Conservation (phyloP, 2,329 filamentous ascomycete genomes). For the Cladophialophora yegresii region DNA sequence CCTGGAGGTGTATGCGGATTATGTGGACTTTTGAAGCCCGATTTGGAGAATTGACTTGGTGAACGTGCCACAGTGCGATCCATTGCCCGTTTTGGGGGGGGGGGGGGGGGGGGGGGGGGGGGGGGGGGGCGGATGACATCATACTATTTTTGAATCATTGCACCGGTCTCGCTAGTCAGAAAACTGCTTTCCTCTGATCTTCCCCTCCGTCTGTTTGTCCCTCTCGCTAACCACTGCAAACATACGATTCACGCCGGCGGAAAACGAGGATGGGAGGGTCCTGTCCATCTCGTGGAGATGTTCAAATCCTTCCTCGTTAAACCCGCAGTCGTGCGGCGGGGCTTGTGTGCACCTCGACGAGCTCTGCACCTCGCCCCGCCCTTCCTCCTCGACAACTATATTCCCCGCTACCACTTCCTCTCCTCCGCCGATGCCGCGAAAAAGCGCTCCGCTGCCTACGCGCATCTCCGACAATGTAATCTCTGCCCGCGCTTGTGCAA, state of each 20-base stretch:
- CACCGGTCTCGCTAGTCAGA: not conserved
- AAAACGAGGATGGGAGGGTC: constrained; percentile 1
- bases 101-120: too few species aligned
- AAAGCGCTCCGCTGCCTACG: constrained; percentile 73
- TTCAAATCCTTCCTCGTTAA: constrained; percentile 29
- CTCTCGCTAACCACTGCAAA: not conserved
- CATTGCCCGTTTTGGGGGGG: not conserved
- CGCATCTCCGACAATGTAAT: constrained; percentile 76
- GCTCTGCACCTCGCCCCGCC: constrained; percentile 58
- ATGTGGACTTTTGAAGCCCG: constrained; percentile 7
- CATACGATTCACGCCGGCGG: not conserved
- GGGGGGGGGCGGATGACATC: too few species aligned
- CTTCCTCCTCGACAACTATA: constrained; percentile 74
- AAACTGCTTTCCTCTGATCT: not conserved
- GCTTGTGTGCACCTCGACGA: constrained; percentile 35
- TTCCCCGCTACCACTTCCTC: constrained; percentile 70
- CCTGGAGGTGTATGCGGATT: constrained; percentile 15
- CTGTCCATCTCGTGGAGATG: constrained; percentile 13
- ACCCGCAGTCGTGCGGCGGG: constrained; percentile 1
- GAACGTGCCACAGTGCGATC: not conserved
- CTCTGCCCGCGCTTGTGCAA: constrained; percentile 75
- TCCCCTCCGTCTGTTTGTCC: not conserved
- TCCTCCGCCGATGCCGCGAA: constrained; percentile 68
- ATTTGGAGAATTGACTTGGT: not conserved
- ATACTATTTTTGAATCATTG: not conserved